These are phyloP conservation scores for Puccinia hordei DNA, from an alignment of 1,284 basidiomycete species.

Conservation along the genomic window DNA sequence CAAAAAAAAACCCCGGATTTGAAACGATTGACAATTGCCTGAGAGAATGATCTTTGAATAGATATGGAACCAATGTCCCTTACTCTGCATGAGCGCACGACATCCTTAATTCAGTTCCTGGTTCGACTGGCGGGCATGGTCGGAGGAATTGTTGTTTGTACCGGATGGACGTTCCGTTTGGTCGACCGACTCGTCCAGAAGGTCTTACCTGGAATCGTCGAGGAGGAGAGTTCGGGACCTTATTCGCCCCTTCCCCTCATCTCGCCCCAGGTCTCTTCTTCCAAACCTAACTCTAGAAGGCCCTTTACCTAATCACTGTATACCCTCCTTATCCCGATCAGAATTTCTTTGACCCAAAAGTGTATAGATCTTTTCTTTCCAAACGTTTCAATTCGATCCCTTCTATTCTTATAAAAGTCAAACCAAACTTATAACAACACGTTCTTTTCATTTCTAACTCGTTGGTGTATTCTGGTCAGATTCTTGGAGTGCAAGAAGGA, in stretches of 20 bases:
- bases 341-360: neutral
- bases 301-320: neutral
- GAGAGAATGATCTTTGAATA: conserved; percentile 61
- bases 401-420: no score
- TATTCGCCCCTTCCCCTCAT: conserved; percentile 1
- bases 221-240: neutral
- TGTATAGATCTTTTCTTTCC: no score
- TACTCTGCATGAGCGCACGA: conserved; percentile 82
- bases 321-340: neutral
- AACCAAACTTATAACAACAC: no score
- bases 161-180: conserved; percentile 56
- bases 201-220: conserved; percentile 6
- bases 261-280: conserved; percentile 13
- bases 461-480: neutral
- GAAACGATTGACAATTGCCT: conserved; percentile 63
- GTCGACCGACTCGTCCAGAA: conserved; percentile 26
- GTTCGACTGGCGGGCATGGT: conserved; percentile 68
- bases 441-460: no score
- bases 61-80: conserved; percentile 88
- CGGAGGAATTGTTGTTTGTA: conserved; percentile 60
- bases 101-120: conserved; percentile 74
- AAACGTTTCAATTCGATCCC: no score
- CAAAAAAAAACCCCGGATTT: conserved; percentile 76
- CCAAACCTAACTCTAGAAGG: neutral
- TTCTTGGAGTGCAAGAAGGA: neutral